Evolutionary conservation across 257 asterid species (phyloP).

Genomic region (Fraxinus cuspidata): DNA sequence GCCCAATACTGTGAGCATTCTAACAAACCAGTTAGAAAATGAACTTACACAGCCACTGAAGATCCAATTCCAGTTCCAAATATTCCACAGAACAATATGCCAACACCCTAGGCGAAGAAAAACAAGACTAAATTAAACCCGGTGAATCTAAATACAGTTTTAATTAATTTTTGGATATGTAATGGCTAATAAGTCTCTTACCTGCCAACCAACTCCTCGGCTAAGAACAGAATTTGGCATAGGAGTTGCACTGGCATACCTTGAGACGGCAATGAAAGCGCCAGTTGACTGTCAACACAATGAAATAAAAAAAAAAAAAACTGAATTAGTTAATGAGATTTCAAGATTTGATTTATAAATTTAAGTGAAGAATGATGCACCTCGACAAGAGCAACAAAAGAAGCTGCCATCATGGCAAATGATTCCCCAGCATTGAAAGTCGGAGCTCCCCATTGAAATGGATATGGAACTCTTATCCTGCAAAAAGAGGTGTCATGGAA

Average conservation of each 20-base stretch:
- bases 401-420: slow-evolving; percentile 95
- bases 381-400: slow-evolving; percentile 92
- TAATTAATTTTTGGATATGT: not conserved
- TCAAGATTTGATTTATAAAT: not conserved
- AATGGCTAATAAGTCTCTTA: slow-evolving; percentile 18
- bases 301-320: not conserved
- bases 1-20: not conserved
- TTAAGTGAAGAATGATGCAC: slow-evolving; percentile 29
- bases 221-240: slow-evolving; percentile 90
- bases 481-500: not conserved
- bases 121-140: not conserved
- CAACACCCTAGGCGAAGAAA: slow-evolving; percentile 63
- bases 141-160: not conserved
- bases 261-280: slow-evolving; percentile 79
- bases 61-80: slow-evolving; percentile 94
- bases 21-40: not conserved
- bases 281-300: slow-evolving; percentile 74
- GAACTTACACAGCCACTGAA: slow-evolving; percentile 83
- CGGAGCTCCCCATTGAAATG: slow-evolving; percentile 98
- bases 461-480: slow-evolving; percentile 95
- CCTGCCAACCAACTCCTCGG: slow-evolving; percentile 99
- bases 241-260: slow-evolving; percentile 95
- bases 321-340: not conserved
- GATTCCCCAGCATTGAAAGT: slow-evolving; percentile 90
- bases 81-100: slow-evolving; percentile 69